Conservation (phyloP, 192 early-diverging fungal genomes). For the Entrophospora sp. region DNA sequence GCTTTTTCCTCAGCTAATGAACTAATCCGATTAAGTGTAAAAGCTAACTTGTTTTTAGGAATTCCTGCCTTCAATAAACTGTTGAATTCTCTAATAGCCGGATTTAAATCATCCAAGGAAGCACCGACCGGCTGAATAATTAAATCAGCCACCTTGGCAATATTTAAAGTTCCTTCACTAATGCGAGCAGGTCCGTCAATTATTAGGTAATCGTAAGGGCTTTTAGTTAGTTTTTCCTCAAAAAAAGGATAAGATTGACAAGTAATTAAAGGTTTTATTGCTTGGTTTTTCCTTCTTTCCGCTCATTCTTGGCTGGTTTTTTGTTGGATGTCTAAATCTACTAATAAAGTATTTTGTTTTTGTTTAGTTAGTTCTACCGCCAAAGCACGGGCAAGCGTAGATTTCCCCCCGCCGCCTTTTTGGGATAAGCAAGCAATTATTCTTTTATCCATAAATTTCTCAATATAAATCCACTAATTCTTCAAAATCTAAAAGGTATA, state of each 20-base stretch:
- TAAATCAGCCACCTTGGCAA: background rate
- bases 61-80: background rate
- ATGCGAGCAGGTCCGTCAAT: slow-evolving; percentile 4
- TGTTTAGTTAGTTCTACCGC: background rate
- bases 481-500: background rate
- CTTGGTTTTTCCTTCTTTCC: background rate
- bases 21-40: background rate
- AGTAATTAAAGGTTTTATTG: background rate
- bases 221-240: background rate
- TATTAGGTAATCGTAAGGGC: background rate
- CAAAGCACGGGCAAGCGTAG: background rate
- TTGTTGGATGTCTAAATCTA: slow-evolving; percentile 2
- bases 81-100: background rate
- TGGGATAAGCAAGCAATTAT: background rate
- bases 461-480: background rate
- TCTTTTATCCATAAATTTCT: background rate
- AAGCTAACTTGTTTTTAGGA: background rate
- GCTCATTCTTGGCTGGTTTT: background rate
- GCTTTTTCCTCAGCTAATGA: background rate
- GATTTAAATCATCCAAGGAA: background rate
- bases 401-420: slow-evolving; percentile 11
- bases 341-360: background rate
- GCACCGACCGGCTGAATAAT: background rate
- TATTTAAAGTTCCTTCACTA: background rate
- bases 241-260: slow-evolving; percentile 1